Evolutionary conservation across 176 grass and related monocot species (phyloP).

Genomic region (Carex myosuroides): DNA sequence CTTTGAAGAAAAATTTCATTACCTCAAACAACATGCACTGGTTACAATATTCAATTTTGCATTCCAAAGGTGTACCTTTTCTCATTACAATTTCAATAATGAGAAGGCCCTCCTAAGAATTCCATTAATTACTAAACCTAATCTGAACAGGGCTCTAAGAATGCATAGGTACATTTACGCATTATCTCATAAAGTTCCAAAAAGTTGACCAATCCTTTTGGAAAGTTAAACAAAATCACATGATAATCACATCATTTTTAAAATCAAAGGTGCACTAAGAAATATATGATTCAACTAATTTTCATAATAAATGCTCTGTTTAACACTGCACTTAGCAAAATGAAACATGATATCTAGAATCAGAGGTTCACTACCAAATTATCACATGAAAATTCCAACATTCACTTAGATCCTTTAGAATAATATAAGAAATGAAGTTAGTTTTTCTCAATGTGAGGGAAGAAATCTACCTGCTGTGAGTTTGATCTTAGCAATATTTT

Average conservation of each 20-base stretch:
- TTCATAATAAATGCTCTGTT: not conserved
- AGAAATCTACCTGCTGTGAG: slow-evolving; percentile 65
- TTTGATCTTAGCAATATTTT: slow-evolving; percentile 85
- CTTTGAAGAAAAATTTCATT: not conserved
- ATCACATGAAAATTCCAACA: not conserved
- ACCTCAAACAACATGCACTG: not conserved
- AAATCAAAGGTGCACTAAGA: not conserved
- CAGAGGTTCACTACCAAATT: not conserved
- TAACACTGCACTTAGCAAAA: not conserved
- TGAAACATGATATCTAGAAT: not conserved
- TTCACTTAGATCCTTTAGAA: not conserved
- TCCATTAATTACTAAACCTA: not conserved
- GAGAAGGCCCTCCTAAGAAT: not conserved
- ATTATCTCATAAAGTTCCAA: not conserved
- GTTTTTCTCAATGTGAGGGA: not conserved
- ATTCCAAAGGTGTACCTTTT: not conserved
- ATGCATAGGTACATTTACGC: not conserved
- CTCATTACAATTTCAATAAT: not conserved
- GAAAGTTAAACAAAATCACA: not conserved
- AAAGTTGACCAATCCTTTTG: not conserved
- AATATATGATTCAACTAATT: slow-evolving; percentile 10
- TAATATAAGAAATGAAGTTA: not conserved
- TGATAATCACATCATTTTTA: not conserved
- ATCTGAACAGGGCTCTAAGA: not conserved
- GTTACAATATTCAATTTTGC: not conserved